Base-by-base conservation (phyloP, 176 grass and related monocot genomes). In the Puya raimondii region DNA sequence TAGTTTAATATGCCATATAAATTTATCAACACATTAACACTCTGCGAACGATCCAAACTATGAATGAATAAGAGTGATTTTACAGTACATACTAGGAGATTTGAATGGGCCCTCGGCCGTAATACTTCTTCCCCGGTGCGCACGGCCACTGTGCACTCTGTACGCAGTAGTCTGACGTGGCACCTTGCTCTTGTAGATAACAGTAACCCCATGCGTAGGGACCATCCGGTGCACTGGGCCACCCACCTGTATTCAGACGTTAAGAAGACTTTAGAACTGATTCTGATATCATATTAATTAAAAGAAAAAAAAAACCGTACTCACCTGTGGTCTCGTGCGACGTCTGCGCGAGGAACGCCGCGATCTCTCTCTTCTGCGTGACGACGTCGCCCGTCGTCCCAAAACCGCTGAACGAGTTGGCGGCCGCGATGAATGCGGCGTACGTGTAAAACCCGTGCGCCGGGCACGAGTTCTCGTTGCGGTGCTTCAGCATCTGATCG, bases 41-140 rank as follows among this genome's bases (percentile, higher is more conserved):
- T 72, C 5, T 72, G 23, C 7, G 6, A 71, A 53, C 0, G 7
- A 42, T 42, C 33, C 33, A 42, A 42, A 42, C 4, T 42, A 42
- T 42, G 0, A 6, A 42, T 6, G 5, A 33, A 33, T 33, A 33
- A 33, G 5, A 5, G 29, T 0, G 2, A 57, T 15, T 57, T 57
- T 1, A n/a, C 1, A 1, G 53, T 57, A 57, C 54, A 9, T 80
- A 80, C 78, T 57, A 73, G 15, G 78, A 80, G 63, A 80, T 74
- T 47, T 80, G 78, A 59, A 80, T 80, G 8, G 78, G 78, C 5
- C 78, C 78, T 23, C 78, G 48, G 63, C 78, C 70, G 6, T 73
- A 80, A 66, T 80, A 80, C 16, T 80, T 80, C 70, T 80, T 63
- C 15, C 78, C 78, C 0, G 78, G 23, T 49, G n/a, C 78, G 25